A percentile compares a stretch with the other conserved stretches of the same genome.
Evolutionary conservation across 306 rosid species (phyloP).

Genomic region (Cajanus cajan): DNA sequence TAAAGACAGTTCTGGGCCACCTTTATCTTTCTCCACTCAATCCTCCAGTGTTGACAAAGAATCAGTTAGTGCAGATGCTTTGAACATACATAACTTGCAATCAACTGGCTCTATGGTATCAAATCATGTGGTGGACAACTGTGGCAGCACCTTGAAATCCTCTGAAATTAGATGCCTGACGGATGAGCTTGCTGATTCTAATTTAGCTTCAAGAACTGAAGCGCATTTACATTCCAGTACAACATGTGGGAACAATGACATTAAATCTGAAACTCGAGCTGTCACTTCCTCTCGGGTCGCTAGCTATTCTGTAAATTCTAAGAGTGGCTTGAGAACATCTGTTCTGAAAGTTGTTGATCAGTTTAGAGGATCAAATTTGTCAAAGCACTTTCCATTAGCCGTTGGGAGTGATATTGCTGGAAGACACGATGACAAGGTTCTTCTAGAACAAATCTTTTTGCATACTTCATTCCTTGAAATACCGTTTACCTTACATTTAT

Average conservation of each 20-base stretch:
- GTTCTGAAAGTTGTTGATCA: constrained; percentile 81
- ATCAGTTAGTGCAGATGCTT: constrained; percentile 40
- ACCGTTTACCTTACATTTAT: constrained; percentile 17
- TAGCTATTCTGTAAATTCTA: constrained; percentile 50
- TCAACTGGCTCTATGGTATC: constrained; percentile 39
- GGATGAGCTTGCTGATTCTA: constrained; percentile 31
- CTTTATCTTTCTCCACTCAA: constrained; percentile 28
- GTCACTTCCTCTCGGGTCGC: constrained; percentile 47
- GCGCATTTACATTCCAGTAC: constrained; percentile 32
- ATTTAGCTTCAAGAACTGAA: constrained; percentile 41
- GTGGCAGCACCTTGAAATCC: constrained; percentile 36
- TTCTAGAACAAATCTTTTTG: constrained; percentile 15
- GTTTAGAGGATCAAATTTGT: constrained; percentile 70
- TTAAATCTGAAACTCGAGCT: constrained; percentile 32
- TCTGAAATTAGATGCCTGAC: constrained; percentile 31
- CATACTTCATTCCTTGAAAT: neutral
- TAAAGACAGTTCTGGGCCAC: constrained; percentile 40
- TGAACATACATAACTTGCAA: constrained; percentile 37
- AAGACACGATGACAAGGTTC: constrained; percentile 72
- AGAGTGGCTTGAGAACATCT: constrained; percentile 67
- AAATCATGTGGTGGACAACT: constrained; percentile 40
- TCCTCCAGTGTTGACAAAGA: constrained; percentile 29
- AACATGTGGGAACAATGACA: constrained; percentile 39
- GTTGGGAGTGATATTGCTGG: constrained; percentile 53
- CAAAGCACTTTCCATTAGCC: constrained; percentile 43